Base-by-base conservation (phyloP, 352 stramenopile species). In the Hyaloperonospora arabidopsidis region DNA sequence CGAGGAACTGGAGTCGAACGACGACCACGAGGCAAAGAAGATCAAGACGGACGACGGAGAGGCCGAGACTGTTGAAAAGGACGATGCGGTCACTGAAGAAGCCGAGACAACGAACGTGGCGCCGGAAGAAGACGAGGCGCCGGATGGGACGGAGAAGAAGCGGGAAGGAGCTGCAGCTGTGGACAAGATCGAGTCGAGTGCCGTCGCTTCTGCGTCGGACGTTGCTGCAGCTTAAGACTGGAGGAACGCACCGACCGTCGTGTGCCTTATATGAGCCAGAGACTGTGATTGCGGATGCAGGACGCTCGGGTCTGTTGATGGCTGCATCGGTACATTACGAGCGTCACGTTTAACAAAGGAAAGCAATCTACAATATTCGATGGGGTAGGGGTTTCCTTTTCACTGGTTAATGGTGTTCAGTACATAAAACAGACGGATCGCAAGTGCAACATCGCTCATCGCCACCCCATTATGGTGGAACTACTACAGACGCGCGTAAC, bases 21-120 rank as follows among this genome's bases (percentile, higher is more conserved):
- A 68, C 14, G 56, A 50, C 13, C 56, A 63, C 14, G 40, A 52
- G 17, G 44, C 29, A 1, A 75, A 75, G 51, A 72, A 68, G 36
- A n/a, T 40, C 18, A 75, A 70, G 49, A 70, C 46, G 21, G 49
- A 67, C 15, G 50, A 55, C 22, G 29, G 43, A 21, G 48, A 12
- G 5, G 19, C 51, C 39, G 45, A 49, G 18, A 19, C 40, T 10
- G 19, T 17, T 43, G 58, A 57, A 34, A 36, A 44, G 13, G 38
- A 44, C n/a, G 15, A 2, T 44, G 38, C 5, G 15, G 38, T 44
- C 5, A n/a, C 12, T 12, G 23, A 49, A 2, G 23, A 49, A 38
- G 23, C 17, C 14, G 40, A n/a, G 23, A 46, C 17, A 19, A 15
- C 25, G 17, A 7, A 25, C 18, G 45, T 39, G 23, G 38, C 19